Evolutionary conservation across 2,329 filamentous ascomycete species (phyloP).

Genomic region (Diaporthe capsici): DNA sequence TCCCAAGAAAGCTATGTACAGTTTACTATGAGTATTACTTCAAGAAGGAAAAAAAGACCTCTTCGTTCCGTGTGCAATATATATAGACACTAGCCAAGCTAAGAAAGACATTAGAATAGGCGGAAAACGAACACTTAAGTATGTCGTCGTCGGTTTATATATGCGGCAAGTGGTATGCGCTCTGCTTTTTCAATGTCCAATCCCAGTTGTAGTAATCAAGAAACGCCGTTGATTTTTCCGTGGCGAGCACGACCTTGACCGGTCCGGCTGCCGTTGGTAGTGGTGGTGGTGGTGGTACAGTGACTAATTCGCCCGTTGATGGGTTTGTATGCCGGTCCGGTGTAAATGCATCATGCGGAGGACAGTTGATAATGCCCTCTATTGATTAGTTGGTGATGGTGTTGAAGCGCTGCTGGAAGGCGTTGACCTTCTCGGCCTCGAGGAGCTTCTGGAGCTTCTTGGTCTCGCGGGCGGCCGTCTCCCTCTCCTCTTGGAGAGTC

Average conservation of each 20-base stretch:
- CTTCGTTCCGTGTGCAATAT: constrained; percentile 20
- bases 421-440: constrained; percentile 73
- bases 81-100: constrained; percentile 34
- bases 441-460: constrained; percentile 78
- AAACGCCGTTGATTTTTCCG: constrained; percentile 38
- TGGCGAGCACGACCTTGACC: neutral
- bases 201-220: constrained; percentile 27
- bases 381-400: constrained; percentile 44
- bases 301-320: neutral
- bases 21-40: constrained; percentile 34
- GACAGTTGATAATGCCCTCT: neutral
- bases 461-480: constrained; percentile 81
- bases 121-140: constrained; percentile 16
- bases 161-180: constrained; percentile 26
- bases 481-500: constrained; percentile 80
- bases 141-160: constrained; percentile 33
- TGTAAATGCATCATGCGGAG: constrained; percentile 42
- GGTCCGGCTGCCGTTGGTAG: constrained; percentile 5
- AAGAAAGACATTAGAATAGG: constrained; percentile 34
- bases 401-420: constrained; percentile 59
- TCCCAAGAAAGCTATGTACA: constrained; percentile 25
- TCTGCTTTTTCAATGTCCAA: constrained; percentile 36
- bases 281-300: constrained; percentile 36
- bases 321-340: constrained; percentile 6
- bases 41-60: neutral